Conservation (phyloP, 768 basidiomycete genomes). For the Tylopilus sp. region DNA sequence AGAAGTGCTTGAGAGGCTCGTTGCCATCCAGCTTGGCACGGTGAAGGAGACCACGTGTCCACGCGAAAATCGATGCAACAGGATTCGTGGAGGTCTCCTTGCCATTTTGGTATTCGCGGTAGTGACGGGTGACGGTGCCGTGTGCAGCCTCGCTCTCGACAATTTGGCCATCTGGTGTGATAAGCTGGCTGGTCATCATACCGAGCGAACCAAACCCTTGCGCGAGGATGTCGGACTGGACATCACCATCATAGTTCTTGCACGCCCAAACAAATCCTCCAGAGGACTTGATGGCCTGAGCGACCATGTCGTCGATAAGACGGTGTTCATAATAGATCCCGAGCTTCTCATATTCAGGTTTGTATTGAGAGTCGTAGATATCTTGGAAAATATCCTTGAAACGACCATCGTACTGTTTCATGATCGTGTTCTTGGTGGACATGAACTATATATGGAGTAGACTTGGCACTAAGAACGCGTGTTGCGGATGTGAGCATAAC, state of each 20-base stretch:
- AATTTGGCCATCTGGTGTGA: conserved; percentile 90
- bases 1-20: conserved; percentile 68
- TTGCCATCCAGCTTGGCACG: conserved; percentile 92
- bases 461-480: neutral
- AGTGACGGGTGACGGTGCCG: conserved; percentile 95
- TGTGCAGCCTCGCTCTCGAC: conserved; percentile 98
- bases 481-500: conserved; percentile 18
- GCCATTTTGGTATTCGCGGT: conserved; percentile 96
- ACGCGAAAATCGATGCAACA: conserved; percentile 97
- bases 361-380: conserved; percentile 83
- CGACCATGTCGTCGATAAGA: conserved; percentile 97
- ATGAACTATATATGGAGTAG: conserved; percentile 65
- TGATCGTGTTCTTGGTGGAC: conserved; percentile 97
- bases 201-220: conserved; percentile 96
- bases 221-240: conserved; percentile 90
- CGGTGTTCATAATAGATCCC: conserved; percentile 95
- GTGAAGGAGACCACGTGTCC: conserved; percentile 93
- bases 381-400: conserved; percentile 99
- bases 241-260: conserved; percentile 84
- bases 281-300: conserved; percentile 93
- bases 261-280: conserved; percentile 85
- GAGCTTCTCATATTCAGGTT: conserved; percentile 59
- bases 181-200: conserved; percentile 97
- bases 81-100: conserved; percentile 98
- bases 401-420: conserved; percentile 97